A percentile compares a stretch with the other conserved stretches of the same genome.
Conservation (phyloP, 2,329 filamentous ascomycete genomes). For the Drechslerella coelobrocha region DNA sequence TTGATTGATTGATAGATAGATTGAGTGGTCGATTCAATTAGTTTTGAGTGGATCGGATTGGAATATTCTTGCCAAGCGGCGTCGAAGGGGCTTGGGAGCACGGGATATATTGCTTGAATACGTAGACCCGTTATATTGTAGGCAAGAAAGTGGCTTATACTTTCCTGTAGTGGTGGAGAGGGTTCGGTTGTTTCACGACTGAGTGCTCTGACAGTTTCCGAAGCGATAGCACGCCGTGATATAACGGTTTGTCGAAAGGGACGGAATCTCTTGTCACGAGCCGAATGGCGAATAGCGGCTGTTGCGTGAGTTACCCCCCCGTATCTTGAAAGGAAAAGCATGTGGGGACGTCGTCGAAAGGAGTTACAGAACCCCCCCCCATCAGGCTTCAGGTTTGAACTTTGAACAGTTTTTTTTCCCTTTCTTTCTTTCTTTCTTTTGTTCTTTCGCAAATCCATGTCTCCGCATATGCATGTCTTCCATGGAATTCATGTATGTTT, state of each 20-base stretch:
- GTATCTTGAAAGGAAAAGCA: slow-evolving; percentile 27
- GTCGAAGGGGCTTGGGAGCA: too few relatives aligned
- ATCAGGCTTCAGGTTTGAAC: too few relatives aligned
- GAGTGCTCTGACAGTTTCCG: slow-evolving; percentile 34
- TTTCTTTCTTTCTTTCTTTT: not conserved
- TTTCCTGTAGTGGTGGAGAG: not conserved
- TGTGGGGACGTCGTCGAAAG: slow-evolving; percentile 27
- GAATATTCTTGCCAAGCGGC: too few relatives aligned
- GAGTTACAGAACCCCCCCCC: slow-evolving; percentile 28
- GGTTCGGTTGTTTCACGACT: slow-evolving; percentile 37
- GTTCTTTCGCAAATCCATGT: not conserved
- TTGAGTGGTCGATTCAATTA: too few relatives aligned
- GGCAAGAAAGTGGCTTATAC: too few relatives aligned
- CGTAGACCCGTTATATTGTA: too few relatives aligned
- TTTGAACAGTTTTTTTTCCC: too few relatives aligned
- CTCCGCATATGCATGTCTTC: not conserved
- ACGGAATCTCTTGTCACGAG: slow-evolving; percentile 3
- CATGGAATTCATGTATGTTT: slow-evolving; percentile 11
- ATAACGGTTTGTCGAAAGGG: slow-evolving; percentile 24
- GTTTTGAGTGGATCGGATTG: not conserved
- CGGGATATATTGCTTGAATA: too few relatives aligned
- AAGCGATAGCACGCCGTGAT: slow-evolving; percentile 31
- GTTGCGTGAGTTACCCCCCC: slow-evolving; percentile 15
- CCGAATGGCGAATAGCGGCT: slow-evolving; percentile 29
- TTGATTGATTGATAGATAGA: too few relatives aligned